phyloP scores from a whole-genome alignment of 2,329 filamentous ascomycete species.

The Fusarium sp. region DNA sequence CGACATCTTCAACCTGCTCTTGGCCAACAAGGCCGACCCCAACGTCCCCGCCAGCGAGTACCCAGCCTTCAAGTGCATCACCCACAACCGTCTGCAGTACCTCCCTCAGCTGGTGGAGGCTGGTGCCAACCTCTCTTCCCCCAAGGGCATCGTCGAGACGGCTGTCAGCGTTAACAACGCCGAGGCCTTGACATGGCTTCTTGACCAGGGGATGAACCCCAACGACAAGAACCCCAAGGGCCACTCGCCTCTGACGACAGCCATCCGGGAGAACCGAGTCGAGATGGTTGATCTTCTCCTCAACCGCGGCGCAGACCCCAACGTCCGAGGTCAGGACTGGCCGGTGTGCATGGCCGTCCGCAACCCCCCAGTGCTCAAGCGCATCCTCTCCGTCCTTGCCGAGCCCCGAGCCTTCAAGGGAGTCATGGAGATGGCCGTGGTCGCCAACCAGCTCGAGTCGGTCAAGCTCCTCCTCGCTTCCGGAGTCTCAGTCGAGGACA shows the following conservation, averaged over 20 bases:
- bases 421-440: conserved; percentile 72
- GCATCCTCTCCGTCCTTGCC: conserved; percentile 64
- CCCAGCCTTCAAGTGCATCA: conserved; percentile 74
- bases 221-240: conserved; percentile 68
- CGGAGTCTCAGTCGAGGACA: conserved; percentile 74
- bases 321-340: conserved; percentile 73
- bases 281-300: conserved; percentile 69
- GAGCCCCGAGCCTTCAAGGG: conserved; percentile 71
- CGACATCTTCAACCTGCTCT: conserved; percentile 69
- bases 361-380: conserved; percentile 66
- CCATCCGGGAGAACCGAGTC: conserved; percentile 66
- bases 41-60: conserved; percentile 71
- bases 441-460: conserved; percentile 71
- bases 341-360: conserved; percentile 74
- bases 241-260: conserved; percentile 70
- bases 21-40: conserved; percentile 66
- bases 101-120: conserved; percentile 67
- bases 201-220: conserved; percentile 66
- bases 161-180: conserved; percentile 70
- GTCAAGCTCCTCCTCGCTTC: conserved; percentile 71
- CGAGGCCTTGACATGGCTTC: conserved; percentile 67
- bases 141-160: conserved; percentile 72
- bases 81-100: conserved; percentile 69
- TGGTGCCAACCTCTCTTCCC: conserved; percentile 65
- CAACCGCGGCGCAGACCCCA: conserved; percentile 67